These are phyloP conservation scores for Wickerhamomyces hampshirensis DNA, from an alignment of 805 yeast genomes.

Conservation along the genomic window DNA sequence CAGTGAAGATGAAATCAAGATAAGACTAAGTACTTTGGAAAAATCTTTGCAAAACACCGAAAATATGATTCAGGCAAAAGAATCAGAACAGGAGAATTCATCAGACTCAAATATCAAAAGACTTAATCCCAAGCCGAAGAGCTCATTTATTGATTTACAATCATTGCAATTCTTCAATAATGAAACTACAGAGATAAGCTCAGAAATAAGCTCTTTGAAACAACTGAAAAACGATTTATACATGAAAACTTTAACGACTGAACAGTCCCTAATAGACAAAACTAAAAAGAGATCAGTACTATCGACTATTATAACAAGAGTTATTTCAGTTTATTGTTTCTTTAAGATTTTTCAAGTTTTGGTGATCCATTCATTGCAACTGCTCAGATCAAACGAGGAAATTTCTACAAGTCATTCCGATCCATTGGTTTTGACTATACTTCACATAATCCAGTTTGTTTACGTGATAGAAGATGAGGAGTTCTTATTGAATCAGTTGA, in stretches of 20 bases:
- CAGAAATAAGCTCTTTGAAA: slow-evolving; percentile 19
- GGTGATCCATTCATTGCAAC: slow-evolving; percentile 23
- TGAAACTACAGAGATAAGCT: slow-evolving; percentile 1
- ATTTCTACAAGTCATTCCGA: slow-evolving; percentile 22
- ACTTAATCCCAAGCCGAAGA: slow-evolving; percentile 16
- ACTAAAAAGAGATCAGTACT: slow-evolving; percentile 1
- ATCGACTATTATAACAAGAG: slow-evolving; percentile 3
- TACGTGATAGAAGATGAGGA: slow-evolving; percentile 32
- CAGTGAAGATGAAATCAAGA: slow-evolving; percentile 4
- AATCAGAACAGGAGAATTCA: slow-evolving; percentile 7
- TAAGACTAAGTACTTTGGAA: slow-evolving; percentile 11
- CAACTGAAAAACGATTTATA: slow-evolving; percentile 22
- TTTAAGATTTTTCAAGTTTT: slow-evolving; percentile 32
- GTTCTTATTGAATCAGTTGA: slow-evolving; percentile 31
- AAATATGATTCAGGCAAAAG: slow-evolving; percentile 14
- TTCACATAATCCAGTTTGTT: slow-evolving; percentile 29
- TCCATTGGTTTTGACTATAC: slow-evolving; percentile 35
- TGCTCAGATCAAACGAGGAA: slow-evolving; percentile 9
- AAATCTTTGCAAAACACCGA: slow-evolving; percentile 18
- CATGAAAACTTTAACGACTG: slow-evolving; percentile 15
- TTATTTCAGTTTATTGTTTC: slow-evolving; percentile 31
- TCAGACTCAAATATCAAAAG: no score
- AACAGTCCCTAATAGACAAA: slow-evolving; percentile 5
- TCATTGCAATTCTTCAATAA: slow-evolving; percentile 7
- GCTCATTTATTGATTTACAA: slow-evolving; percentile 19